Evolutionary conservation across 2,329 filamentous ascomycete species (phyloP), one percentile per base, ranked within the genome.

Genomic region (Trichoderma cornu-damae): DNA sequence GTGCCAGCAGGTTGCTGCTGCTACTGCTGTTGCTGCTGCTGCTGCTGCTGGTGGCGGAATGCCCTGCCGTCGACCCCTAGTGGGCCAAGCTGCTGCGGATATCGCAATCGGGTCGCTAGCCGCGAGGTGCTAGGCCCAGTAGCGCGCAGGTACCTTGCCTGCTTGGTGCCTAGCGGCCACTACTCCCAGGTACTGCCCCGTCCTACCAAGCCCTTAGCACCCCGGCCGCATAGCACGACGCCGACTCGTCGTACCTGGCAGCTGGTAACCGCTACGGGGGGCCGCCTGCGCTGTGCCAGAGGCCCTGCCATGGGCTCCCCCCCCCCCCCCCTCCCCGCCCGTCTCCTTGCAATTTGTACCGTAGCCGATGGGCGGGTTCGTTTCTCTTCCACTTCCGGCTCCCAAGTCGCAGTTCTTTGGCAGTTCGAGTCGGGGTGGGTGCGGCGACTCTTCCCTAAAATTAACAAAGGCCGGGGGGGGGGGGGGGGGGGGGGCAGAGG

Each of bases 161-260:
- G 11, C 8, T 30, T 24, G 26, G 38, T 26, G 11, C 28, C 50
- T 44, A 44, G 37, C 22, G 28, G 16, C 40, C 22, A 42, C 24
- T 26, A 30, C 16, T 51, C 28, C 14, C 43, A 30, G 26, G 24
- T n/a, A 46, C 43, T 46, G 20, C 43, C n/a, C 43, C 43, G 43
- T 46, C 9, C 40, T 24, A 44, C 40, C 40, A 24, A 12, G 44
- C 9, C 26, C 16, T 26, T 28, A 38, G 46, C n/a, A 32, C 24
- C 6, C n/a, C n/a, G 20, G 26, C 24, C 52, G 52, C 22, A n/a
- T 43, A 55, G 52, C 42, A 46, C 30, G 22, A 55, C 52, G 52
- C 52, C 52, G 52, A 55, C 52, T 55, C 52, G 52, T 55, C 52
- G 52, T 55, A 55, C 52, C 52, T 55, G 52, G 52, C 52, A 47